These are phyloP conservation scores for Oryza brachyantha DNA, from an alignment of 176 grass and related monocot species.

Conservation along the genomic window DNA sequence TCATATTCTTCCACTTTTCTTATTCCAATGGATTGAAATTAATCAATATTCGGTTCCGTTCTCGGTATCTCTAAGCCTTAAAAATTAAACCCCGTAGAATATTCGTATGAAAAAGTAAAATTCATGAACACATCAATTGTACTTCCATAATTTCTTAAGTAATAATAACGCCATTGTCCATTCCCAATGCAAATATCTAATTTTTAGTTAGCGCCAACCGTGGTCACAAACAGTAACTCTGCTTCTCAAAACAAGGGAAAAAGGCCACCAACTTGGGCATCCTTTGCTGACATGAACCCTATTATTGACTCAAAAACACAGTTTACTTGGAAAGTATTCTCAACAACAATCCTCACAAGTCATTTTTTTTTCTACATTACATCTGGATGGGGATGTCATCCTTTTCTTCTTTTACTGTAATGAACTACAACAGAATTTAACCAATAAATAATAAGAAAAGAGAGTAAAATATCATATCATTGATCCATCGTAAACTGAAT, in stretches of 20 bases:
- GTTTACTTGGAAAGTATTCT: conserved; percentile 19
- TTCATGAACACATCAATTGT: too few species aligned
- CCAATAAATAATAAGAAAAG: conserved; percentile 45
- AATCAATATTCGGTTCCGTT: too few species aligned
- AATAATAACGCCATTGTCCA: background rate
- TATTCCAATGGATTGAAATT: too few species aligned
- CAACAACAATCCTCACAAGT: conserved; percentile 12
- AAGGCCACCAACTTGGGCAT: background rate
- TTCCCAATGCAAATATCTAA: background rate
- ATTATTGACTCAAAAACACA: conserved; percentile 20
- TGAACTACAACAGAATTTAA: conserved; percentile 42
- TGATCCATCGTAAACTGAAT: conserved; percentile 40
- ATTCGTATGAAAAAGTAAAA: too few species aligned
- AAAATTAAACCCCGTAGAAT: too few species aligned
- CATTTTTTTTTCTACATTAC: conserved; percentile 50
- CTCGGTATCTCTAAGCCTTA: too few species aligned
- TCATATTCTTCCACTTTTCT: too few species aligned
- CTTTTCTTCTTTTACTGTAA: conserved; percentile 34
- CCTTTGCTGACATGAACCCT: background rate
- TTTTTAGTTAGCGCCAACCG: background rate
- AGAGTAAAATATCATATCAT: conserved; percentile 41
- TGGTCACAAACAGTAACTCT: background rate
- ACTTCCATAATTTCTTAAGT: too few species aligned
- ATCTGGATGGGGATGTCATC: conserved; percentile 11
- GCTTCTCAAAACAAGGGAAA: background rate